These are phyloP conservation scores for Capsicum pubescens DNA, from an alignment of 257 asterid genomes.

Conservation along the genomic window DNA sequence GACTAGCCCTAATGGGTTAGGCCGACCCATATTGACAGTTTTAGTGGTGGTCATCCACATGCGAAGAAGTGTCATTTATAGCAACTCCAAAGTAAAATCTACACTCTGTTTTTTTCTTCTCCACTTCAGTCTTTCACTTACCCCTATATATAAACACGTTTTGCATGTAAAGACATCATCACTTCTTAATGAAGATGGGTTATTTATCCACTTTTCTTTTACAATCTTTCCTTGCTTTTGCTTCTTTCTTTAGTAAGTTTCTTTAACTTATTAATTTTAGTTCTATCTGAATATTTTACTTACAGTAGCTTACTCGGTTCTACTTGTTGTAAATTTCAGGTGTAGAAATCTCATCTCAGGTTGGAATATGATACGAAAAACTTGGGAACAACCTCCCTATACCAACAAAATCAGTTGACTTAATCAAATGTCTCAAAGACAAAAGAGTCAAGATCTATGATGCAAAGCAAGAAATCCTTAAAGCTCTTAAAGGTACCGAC, in stretches of 20 bases:
- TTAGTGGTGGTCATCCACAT: background rate
- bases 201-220: background rate
- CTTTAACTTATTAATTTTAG: background rate
- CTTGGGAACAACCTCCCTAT: slow-evolving; percentile 84
- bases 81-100: background rate
- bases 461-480: slow-evolving; percentile 65
- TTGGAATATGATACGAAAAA: slow-evolving; percentile 91
- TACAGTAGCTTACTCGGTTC: background rate
- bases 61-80: background rate
- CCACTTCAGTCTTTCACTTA: background rate
- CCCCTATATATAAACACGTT: slow-evolving; percentile 8
- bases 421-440: slow-evolving; percentile 65
- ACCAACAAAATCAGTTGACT: slow-evolving; percentile 56
- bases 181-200: background rate
- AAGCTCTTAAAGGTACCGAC: slow-evolving; percentile 60
- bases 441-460: slow-evolving; percentile 81
- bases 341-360: slow-evolving; percentile 52
- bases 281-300: background rate
- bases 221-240: background rate
- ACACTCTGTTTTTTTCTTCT: background rate
- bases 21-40: no score
- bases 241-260: slow-evolving; percentile 29
- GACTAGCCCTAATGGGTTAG: no score
- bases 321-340: slow-evolving; percentile 42
- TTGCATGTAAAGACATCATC: background rate